Percentiles rank a stretch among this genome's conserved stretches.
phyloP scores from a whole-genome alignment of 164 flowering plant species.

The Stephania cephalantha region DNA sequence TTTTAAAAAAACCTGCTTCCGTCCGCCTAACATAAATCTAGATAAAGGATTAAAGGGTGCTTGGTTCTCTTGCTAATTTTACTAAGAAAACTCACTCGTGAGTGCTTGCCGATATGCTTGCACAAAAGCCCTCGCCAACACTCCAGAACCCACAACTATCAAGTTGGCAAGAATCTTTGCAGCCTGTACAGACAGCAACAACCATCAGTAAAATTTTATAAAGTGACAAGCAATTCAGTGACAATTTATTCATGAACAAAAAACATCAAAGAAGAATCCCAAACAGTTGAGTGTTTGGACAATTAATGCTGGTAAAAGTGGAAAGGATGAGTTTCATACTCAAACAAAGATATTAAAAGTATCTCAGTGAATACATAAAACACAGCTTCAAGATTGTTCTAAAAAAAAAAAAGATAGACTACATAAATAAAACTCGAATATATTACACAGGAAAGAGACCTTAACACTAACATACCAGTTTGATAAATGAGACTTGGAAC shows the following conservation, averaged over 20 bases:
- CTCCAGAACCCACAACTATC: slow-evolving; percentile 27
- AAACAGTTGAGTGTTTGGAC: not conserved
- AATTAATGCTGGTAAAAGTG: not conserved
- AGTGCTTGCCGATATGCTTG: slow-evolving; percentile 31
- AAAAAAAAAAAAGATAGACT: too few relatives aligned
- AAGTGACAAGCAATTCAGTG: not conserved
- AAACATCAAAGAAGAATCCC: not conserved
- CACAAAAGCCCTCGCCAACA: slow-evolving; percentile 24
- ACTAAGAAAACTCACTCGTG: slow-evolving; percentile 17
- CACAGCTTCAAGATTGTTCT: not conserved
- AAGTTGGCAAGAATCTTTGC: slow-evolving; percentile 25
- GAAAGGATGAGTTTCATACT: not conserved
- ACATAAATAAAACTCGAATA: too few relatives aligned
- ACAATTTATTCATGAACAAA: not conserved
- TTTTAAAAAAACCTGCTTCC: not conserved
- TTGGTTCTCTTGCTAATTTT: not conserved
- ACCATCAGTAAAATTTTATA: not conserved
- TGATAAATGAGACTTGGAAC: not conserved
- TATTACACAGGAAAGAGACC: not conserved
- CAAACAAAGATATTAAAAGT: not conserved
- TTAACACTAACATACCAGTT: too few relatives aligned
- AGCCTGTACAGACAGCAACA: slow-evolving; percentile 22
- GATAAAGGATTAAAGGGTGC: not conserved
- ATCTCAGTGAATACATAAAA: too few relatives aligned
- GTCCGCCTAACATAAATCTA: not conserved